Evolutionary conservation across 1,139 yeast species (phyloP), one percentile per base, ranked within the genome.

Genomic region (Candida sanyaensis): DNA sequence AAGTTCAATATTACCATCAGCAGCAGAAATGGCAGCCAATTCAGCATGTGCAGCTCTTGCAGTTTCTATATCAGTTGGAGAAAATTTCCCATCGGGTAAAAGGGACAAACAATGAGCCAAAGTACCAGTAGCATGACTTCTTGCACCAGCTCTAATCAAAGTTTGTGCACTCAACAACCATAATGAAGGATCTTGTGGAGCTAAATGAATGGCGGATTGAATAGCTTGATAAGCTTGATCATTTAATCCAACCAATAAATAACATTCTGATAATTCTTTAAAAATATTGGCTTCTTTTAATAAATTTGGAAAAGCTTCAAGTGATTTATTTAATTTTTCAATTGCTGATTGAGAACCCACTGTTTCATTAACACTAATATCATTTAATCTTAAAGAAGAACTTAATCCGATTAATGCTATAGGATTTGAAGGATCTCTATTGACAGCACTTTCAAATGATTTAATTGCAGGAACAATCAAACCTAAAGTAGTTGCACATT

Each of bases 31-130:
- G 8, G 80, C 76, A 0, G 83, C 84, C 47, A 81, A 62, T 54
- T 79, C 82, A 3, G 80, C 75, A 59, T 80, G 84, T 3, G 79
- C 77, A 24, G 76, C 71, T 48, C 83, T 64, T 0, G 81, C 79
- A 1, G 78, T 69, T 49, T 78, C 80, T 26, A 77, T 61, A 47
- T 76, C 75, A 11, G 50, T 56, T 8, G 54, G 48, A 42, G 68
- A 51, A 47, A 64, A 67, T 11, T 62, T 62, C 46, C 24, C 58
- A n/a, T 66, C 68, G 0, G 77, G 70, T 42, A 78, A 61, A 23
- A 73, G 63, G 29, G 71, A 63, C 37, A 80, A 68, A 47, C 80
- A 66, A 44, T 73, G 75, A 12, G 73, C 71, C 46, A 80, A 66
- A 2, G 80, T 67, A 26, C 73, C 72, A 4, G 77, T 71, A 0